A percentile compares a stretch with the other conserved stretches of the same genome.
These are phyloP conservation scores for Blumeriella jaapii DNA, from an alignment of 2,329 filamentous ascomycete genomes.

Conservation along the genomic window DNA sequence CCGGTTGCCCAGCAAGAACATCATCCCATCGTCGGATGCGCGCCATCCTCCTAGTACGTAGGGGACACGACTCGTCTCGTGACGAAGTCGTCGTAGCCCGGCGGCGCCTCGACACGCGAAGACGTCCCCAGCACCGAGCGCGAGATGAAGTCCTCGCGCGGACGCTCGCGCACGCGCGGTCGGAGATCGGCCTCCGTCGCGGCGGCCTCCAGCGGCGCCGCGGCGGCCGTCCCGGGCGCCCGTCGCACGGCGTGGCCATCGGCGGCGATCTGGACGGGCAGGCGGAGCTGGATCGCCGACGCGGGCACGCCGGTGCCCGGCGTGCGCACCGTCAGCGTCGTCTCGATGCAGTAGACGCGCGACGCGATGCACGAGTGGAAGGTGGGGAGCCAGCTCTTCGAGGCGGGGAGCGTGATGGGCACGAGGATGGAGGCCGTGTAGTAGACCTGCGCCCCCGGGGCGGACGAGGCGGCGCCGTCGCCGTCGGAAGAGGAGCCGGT, in stretches of 20 bases:
- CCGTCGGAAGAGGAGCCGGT: conserved; percentile 14
- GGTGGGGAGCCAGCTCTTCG: conserved; percentile 52
- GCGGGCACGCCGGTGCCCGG: conserved; percentile 31
- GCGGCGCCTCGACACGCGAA: conserved; percentile 16
- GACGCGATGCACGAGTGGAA: conserved; percentile 59
- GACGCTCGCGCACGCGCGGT: conserved; percentile 23
- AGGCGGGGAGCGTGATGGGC: conserved; percentile 48
- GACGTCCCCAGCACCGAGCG: conserved; percentile 17
- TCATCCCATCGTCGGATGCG: too few relatives aligned
- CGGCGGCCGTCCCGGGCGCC: conserved; percentile 12
- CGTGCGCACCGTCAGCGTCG: conserved; percentile 44
- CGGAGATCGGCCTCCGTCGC: conserved; percentile 16
- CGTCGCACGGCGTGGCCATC: conserved; percentile 16
- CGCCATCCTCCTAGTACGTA: too few relatives aligned
- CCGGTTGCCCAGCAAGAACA: too few relatives aligned
- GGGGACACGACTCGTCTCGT: conserved; percentile 8
- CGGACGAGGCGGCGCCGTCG: conserved; percentile 13
- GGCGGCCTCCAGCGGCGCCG: conserved; percentile 20
- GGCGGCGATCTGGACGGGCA: conserved; percentile 25
- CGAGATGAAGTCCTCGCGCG: conserved; percentile 16
- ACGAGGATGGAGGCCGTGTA: conserved; percentile 54
- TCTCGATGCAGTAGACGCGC: conserved; percentile 49
- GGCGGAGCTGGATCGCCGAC: conserved; percentile 24
- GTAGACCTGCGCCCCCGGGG: conserved; percentile 14
- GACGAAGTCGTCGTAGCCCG: conserved; percentile 22